phyloP scores from a whole-genome alignment of 148 eudicot species.

The Rheum nobile region DNA sequence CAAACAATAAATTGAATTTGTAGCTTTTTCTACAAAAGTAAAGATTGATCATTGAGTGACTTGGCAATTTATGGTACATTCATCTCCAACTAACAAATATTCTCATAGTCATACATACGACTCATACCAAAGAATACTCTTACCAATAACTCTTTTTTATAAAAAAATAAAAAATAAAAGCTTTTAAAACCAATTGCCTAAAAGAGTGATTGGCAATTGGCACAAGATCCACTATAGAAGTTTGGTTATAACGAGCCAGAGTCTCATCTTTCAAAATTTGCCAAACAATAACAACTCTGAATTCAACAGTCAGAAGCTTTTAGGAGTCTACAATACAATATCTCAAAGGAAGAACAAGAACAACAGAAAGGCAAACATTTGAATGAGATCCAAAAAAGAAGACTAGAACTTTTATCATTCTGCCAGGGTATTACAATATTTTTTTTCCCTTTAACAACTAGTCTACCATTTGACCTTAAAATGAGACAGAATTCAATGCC shows the following conservation, averaged over 20 bases:
- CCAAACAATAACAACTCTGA: not conserved
- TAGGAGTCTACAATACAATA: conserved; percentile 2
- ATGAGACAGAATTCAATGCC: not conserved
- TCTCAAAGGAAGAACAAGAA: not conserved
- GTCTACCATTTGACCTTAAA: not conserved
- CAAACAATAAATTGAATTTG: not conserved
- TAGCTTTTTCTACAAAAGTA: not conserved
- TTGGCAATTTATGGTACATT: no score
- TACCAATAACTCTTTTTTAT: no score
- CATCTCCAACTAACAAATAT: no score
- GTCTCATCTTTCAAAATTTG: not conserved
- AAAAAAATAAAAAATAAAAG: no score
- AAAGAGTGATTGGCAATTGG: no score
- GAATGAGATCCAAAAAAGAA: not conserved
- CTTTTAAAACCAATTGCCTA: no score
- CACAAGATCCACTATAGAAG: not conserved
- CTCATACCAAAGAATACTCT: no score
- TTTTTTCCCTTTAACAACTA: not conserved
- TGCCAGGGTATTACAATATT: not conserved
- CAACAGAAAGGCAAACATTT: not conserved
- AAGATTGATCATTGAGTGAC: not conserved
- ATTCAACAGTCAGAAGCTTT: not conserved
- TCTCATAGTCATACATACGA: no score
- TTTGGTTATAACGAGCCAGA: no score
- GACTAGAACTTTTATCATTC: not conserved